Evolutionary conservation across 371 early-diverging fungal genomes (phyloP).

Genomic region (Mucor ambiguus): DNA sequence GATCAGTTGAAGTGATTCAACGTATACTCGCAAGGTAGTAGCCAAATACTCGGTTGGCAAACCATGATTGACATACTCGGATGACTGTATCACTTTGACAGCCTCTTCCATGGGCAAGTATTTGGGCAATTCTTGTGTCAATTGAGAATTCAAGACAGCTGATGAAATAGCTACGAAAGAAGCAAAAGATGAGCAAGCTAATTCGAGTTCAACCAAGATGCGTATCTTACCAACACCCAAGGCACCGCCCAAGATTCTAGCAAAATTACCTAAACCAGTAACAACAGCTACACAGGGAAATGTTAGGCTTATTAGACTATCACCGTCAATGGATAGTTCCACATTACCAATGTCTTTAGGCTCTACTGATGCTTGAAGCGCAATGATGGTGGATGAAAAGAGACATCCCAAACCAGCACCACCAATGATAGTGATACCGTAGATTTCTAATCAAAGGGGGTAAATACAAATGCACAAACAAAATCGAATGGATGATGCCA

Average conservation of each 20-base stretch:
- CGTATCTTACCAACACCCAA: conserved; percentile 26
- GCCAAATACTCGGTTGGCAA: conserved; percentile 37
- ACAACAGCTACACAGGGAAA: conserved; percentile 33
- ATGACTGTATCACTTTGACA: conserved; percentile 25
- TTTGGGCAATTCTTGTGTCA: conserved; percentile 28
- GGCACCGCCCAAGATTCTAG: conserved; percentile 52
- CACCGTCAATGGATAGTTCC: not conserved
- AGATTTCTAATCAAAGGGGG: conserved; percentile 19
- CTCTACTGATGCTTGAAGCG: conserved; percentile 46
- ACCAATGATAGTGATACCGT: conserved; percentile 44
- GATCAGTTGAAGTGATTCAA: conserved; percentile 30
- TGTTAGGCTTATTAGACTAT: not conserved
- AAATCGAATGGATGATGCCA: not conserved
- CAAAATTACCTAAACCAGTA: conserved; percentile 49
- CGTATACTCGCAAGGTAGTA: conserved; percentile 28
- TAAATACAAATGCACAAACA: not conserved
- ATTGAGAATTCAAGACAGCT: conserved; percentile 40
- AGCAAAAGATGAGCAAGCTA: not conserved
- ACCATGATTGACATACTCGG: conserved; percentile 41
- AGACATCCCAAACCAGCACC: conserved; percentile 35
- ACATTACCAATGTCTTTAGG: conserved; percentile 33
- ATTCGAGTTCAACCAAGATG: not conserved
- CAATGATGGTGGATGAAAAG: conserved; percentile 49
- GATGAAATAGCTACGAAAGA: conserved; percentile 38
- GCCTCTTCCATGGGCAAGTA: conserved; percentile 34